Percentiles rank a stretch among this genome's conserved stretches.
phyloP scores from a whole-genome alignment of 129 eudicot genomes.

The Helichrysum umbraculigerum region DNA sequence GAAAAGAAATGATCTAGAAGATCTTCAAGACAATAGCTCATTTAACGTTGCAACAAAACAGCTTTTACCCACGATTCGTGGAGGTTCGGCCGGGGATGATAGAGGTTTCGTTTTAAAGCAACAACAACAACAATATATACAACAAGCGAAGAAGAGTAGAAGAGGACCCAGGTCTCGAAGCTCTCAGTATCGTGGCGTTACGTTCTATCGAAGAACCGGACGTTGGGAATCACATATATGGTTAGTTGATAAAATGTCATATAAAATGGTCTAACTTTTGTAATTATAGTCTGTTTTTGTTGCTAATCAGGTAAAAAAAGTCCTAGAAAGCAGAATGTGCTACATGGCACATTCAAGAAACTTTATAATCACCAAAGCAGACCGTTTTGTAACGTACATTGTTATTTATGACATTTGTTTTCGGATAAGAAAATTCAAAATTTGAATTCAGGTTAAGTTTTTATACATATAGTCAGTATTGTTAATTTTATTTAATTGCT shows the following conservation, averaged over 20 bases:
- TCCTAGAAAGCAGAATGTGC: not conserved
- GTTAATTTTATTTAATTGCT: no score
- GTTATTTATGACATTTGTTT: not conserved
- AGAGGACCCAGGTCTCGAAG: constrained; percentile 89
- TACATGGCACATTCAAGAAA: not conserved
- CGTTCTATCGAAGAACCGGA: constrained; percentile 89
- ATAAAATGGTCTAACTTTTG: not conserved
- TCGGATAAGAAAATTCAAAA: no score
- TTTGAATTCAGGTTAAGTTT: not conserved
- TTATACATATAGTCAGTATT: no score
- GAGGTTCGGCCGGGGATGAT: constrained; percentile 30
- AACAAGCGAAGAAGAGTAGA: constrained; percentile 60
- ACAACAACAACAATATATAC: constrained; percentile 36
- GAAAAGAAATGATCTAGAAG: constrained; percentile 25
- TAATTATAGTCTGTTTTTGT: no score
- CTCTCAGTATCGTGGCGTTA: constrained; percentile 87
- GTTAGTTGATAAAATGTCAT: constrained; percentile 33
- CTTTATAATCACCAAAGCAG: no score
- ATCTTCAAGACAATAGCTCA: constrained; percentile 13
- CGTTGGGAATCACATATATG: constrained; percentile 95
- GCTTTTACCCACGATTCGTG: constrained; percentile 14
- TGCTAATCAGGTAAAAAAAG: not conserved
- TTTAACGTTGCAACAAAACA: constrained; percentile 19
- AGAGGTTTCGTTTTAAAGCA: constrained; percentile 23
- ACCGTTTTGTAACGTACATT: not conserved